Base-by-base conservation (phyloP, 805 yeast genomes). In the Saccharomyces eubayanus region DNA sequence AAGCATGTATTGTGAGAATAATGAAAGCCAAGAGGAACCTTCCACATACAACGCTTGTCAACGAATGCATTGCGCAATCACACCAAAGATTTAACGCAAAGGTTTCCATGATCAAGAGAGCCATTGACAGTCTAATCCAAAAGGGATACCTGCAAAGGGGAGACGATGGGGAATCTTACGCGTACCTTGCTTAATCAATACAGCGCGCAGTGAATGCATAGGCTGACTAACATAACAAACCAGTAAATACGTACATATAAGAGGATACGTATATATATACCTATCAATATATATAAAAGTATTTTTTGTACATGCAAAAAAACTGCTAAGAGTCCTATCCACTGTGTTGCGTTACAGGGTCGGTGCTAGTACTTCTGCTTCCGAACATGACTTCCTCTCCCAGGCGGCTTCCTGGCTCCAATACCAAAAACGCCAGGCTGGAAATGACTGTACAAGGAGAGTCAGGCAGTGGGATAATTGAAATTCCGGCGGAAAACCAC, bases 1-100 rank as follows among this genome's bases (percentile, higher is more conserved):
- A 89, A 65, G 97, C 98, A 1, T 88, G 96, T 64, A 89, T 94
- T 71, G 98, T 92, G 43, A 80, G 99, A 63, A 88, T 92, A 65
- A 94, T 92, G 98, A 92, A 92, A 74, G 91, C 97, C 0, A 80
- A 97, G 65, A 87, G 90, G 69, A 77, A 77, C 47, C 75, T 89
- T 62, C 81, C 82, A 59, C 97, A 91, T 67, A 86, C 84, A 49
- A 84, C 83, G 53, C 77, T 92, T 63, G 84, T 90, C 46, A 88
- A 86, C 62, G 98, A 92, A 69, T 92, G 91, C 46, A 84, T 89
- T 62, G 86, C 88, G 56, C 96, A 89, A 67, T 82, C 96, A 3
- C 84, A 83, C 59, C 73, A 70, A 48, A 78, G 98, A 61, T 92
- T 94, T 76, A 82, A 79, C 61, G 97, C 98, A 5, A 83, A 84